These are phyloP conservation scores for Trichoderma sp. DNA, from an alignment of 2,329 filamentous ascomycete species.

Conservation along the genomic window DNA sequence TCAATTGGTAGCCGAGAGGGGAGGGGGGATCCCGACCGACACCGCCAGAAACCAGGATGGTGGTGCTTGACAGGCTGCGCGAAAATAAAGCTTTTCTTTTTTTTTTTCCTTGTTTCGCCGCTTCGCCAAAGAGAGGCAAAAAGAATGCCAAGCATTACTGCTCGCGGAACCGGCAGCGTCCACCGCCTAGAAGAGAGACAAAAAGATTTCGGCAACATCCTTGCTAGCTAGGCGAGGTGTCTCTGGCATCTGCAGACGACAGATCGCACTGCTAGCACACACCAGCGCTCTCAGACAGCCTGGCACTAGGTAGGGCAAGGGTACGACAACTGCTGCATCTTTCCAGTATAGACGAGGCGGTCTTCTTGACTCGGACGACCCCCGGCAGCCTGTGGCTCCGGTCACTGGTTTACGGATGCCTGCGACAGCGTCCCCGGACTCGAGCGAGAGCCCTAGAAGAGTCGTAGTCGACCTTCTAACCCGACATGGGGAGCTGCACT, in stretches of 20 bases:
- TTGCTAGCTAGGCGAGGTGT: constrained; percentile 23
- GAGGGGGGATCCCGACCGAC: constrained; percentile 7
- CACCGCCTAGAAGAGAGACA: constrained; percentile 14
- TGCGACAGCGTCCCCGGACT: constrained; percentile 19
- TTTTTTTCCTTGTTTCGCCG: not conserved
- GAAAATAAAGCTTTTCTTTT: constrained; percentile 21
- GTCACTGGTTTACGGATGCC: constrained; percentile 23
- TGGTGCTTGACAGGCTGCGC: constrained; percentile 16
- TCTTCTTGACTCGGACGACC: constrained; percentile 19
- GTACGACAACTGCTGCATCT: not conserved
- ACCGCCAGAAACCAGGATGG: constrained; percentile 24
- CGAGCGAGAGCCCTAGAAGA: constrained; percentile 14
- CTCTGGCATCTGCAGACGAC: constrained; percentile 22
- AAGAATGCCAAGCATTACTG: not conserved
- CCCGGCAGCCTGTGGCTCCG: constrained; percentile 17
- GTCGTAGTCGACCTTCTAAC: constrained; percentile 5
- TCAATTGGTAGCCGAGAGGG: constrained; percentile 13
- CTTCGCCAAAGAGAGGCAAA: constrained; percentile 15
- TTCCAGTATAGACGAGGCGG: not conserved
- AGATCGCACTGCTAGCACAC: constrained; percentile 22
- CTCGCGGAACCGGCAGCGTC: constrained; percentile 28
- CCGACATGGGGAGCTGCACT: constrained; percentile 5
- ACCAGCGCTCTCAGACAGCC: constrained; percentile 1
- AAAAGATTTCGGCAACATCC: constrained; percentile 27
- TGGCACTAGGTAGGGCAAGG: not conserved